phyloP scores from a whole-genome alignment of 2,329 filamentous ascomycete genomes.

The Allantophomopsis cytisporea region DNA sequence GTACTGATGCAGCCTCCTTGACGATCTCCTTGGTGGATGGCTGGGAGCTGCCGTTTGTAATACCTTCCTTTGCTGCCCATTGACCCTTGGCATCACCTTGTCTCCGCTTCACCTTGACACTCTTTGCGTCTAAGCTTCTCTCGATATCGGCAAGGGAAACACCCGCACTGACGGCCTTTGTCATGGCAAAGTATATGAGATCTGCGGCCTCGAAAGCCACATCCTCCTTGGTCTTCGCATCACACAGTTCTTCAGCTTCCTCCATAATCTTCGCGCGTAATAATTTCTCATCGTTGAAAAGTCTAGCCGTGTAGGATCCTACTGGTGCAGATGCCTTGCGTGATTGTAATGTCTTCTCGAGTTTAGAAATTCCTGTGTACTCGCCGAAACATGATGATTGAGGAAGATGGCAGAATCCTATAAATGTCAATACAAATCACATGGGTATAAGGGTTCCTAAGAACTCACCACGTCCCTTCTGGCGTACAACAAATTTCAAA shows the following conservation, averaged over 20 bases:
- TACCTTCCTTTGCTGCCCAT: slow-evolving; percentile 75
- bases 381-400: slow-evolving; percentile 89
- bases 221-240: slow-evolving; percentile 69
- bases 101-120: slow-evolving; percentile 85
- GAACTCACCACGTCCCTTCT: slow-evolving; percentile 59
- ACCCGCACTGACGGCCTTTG: slow-evolving; percentile 75
- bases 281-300: slow-evolving; percentile 87
- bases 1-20: slow-evolving; percentile 31
- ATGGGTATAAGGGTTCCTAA: not conserved
- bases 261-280: slow-evolving; percentile 96
- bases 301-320: slow-evolving; percentile 84
- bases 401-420: slow-evolving; percentile 82
- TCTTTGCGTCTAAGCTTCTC: slow-evolving; percentile 85
- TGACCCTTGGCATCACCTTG: slow-evolving; percentile 89
- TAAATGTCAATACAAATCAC: slow-evolving; percentile 3
- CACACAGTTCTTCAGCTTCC: slow-evolving; percentile 88
- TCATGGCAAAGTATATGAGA: slow-evolving; percentile 87
- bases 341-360: slow-evolving; percentile 76
- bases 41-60: slow-evolving; percentile 23
- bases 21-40: slow-evolving; percentile 22
- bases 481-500: slow-evolving; percentile 76
- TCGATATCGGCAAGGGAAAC: slow-evolving; percentile 84
- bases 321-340: slow-evolving; percentile 72
- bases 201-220: slow-evolving; percentile 92
- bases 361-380: slow-evolving; percentile 63